Conservation (phyloP, 2,329 filamentous ascomycete genomes). For the Pseudocercospora fijiensis region DNA sequence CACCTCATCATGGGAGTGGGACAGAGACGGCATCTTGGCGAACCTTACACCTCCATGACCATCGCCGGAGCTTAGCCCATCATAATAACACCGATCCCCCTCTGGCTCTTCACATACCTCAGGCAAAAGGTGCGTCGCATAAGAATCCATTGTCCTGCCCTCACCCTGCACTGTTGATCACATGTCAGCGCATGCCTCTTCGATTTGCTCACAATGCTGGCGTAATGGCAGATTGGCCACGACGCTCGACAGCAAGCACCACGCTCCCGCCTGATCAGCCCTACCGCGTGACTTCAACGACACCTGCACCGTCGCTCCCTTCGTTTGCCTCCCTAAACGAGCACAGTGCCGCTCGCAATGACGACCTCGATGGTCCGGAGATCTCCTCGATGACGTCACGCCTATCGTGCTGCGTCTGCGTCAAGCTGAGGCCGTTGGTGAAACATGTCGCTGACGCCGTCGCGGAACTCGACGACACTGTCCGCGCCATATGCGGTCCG, state of each 20-base stretch:
- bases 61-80: conserved; percentile 20
- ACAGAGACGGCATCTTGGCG: conserved; percentile 25
- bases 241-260: conserved; percentile 10
- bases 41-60: conserved; percentile 25
- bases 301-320: conserved; percentile 27
- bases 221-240: conserved; percentile 24
- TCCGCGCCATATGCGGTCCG: conserved; percentile 20
- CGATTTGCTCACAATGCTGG: conserved; percentile 11
- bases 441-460: conserved; percentile 30
- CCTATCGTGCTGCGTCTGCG: conserved; percentile 28
- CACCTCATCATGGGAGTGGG: too few relatives aligned
- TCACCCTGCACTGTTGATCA: conserved; percentile 13
- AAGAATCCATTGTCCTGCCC: conserved; percentile 6
- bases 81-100: conserved; percentile 16
- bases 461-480: conserved; percentile 27
- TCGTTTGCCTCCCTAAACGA: conserved; percentile 32
- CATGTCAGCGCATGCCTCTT: conserved; percentile 17
- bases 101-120: conserved; percentile 29
- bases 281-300: conserved; percentile 9
- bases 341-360: conserved; percentile 18
- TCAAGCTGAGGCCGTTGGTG: conserved; percentile 27
- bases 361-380: conserved; percentile 25
- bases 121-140: conserved; percentile 27
- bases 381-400: conserved; percentile 25
- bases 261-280: conserved; percentile 5